These are phyloP conservation scores for Elymus sibiricus DNA, from an alignment of 176 grass and related monocot genomes.

Conservation along the genomic window DNA sequence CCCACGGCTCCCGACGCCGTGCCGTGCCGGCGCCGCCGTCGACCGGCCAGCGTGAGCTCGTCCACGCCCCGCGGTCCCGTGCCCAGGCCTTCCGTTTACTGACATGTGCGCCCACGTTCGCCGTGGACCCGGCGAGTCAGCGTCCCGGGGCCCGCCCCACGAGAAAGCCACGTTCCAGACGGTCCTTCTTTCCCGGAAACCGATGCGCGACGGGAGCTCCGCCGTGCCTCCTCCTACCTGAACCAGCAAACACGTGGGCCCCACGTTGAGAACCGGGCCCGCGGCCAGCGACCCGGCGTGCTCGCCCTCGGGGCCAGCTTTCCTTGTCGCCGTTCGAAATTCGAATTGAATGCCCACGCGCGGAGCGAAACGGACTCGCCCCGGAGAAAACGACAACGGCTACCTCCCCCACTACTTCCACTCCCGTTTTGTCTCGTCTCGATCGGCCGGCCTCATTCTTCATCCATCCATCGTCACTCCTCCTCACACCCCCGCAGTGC, in stretches of 20 bases:
- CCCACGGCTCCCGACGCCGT: background rate
- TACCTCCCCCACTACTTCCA: background rate
- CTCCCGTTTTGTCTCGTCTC: slow-evolving; percentile 30
- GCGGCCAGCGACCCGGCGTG: background rate
- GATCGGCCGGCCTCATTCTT: background rate
- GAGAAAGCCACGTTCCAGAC: background rate
- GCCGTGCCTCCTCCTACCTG: background rate
- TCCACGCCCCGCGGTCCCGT: background rate
- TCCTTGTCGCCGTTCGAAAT: slow-evolving; percentile 46
- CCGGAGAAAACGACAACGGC: slow-evolving; percentile 46
- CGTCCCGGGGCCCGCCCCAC: background rate
- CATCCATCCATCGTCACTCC: background rate
- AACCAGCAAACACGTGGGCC: background rate
- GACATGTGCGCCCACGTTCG: background rate
- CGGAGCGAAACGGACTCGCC: background rate
- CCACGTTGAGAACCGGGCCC: background rate
- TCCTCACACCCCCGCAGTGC: background rate
- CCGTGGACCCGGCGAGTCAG: background rate
- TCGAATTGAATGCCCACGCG: slow-evolving; percentile 50
- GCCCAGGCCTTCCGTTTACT: background rate
- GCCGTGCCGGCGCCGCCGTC: slow-evolving; percentile 12
- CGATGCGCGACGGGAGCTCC: background rate
- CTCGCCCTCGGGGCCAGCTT: background rate
- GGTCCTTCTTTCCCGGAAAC: background rate
- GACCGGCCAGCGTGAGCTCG: background rate